A percentile compares a stretch with the other conserved stretches of the same genome.
These are phyloP conservation scores for Dentipellis fragilis DNA, from an alignment of 768 basidiomycete genomes.

Conservation along the genomic window DNA sequence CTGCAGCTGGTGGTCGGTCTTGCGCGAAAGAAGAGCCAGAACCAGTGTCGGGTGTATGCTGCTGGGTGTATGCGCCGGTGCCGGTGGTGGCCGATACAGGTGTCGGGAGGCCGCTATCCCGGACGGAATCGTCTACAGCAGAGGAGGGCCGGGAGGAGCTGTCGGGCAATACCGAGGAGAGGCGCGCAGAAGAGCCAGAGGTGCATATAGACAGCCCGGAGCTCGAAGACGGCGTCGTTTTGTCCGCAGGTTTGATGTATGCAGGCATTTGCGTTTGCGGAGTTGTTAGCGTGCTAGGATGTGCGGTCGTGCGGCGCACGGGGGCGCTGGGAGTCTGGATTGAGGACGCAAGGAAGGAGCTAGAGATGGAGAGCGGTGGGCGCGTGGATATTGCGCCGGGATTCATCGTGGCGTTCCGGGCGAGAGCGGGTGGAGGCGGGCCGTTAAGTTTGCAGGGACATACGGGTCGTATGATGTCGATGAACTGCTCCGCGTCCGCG, in stretches of 20 bases:
- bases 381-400: conserved; percentile 1
- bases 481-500: conserved; percentile 41
- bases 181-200: not conserved
- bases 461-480: conserved; percentile 51
- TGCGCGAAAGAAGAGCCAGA: not conserved
- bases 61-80: not conserved
- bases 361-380: not conserved
- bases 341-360: no score
- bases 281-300: not conserved
- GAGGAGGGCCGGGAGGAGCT: not conserved
- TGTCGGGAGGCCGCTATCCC: no score
- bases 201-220: conserved; percentile 5
- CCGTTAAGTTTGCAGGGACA: conserved; percentile 68
- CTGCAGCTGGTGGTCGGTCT: not conserved
- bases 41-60: not conserved
- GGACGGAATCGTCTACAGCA: not conserved
- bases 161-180: not conserved
- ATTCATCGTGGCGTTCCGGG: conserved; percentile 13
- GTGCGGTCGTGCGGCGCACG: not conserved
- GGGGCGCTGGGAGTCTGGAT: not conserved
- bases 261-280: not conserved
- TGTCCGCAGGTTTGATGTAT: not conserved
- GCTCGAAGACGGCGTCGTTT: conserved; percentile 1
- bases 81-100: no score
- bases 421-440: conserved; percentile 14